Conservation (phyloP, 2,329 filamentous ascomycete species). For the Curvularia spicifera region DNA sequence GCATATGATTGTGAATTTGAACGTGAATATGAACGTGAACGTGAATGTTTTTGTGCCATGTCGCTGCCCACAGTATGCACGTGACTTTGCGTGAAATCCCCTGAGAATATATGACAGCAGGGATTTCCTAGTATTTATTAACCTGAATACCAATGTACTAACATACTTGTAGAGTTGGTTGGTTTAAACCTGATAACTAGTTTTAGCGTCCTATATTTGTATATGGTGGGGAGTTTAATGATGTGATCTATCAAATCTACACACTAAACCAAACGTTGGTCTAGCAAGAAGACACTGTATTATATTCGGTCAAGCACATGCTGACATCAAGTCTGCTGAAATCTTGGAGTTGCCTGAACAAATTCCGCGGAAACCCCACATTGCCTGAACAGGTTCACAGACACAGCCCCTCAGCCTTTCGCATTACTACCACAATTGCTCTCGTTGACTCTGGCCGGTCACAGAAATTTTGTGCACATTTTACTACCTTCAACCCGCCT, state of each 20-base stretch:
- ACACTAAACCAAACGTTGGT: no score
- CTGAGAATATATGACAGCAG: background rate
- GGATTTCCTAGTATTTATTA: background rate
- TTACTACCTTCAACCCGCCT: background rate
- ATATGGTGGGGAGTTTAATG: no score
- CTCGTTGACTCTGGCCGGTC: background rate
- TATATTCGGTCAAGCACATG: no score
- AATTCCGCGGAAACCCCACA: background rate
- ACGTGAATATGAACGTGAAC: no score
- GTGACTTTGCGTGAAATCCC: background rate
- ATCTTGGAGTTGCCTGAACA: background rate
- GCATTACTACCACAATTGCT: background rate
- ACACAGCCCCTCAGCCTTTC: background rate
- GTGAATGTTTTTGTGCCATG: no score
- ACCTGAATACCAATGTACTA: no score
- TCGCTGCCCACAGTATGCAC: background rate
- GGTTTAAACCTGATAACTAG: no score
- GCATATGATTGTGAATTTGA: background rate
- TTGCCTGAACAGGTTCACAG: background rate
- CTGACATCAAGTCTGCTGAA: no score
- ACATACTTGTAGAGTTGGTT: no score
- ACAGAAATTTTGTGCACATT: background rate
- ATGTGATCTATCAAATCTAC: no score
- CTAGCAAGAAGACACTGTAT: no score
- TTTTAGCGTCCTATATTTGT: no score